These are phyloP conservation scores for Candida labiduridarum DNA, from an alignment of 1,139 yeast species.

Conservation along the genomic window DNA sequence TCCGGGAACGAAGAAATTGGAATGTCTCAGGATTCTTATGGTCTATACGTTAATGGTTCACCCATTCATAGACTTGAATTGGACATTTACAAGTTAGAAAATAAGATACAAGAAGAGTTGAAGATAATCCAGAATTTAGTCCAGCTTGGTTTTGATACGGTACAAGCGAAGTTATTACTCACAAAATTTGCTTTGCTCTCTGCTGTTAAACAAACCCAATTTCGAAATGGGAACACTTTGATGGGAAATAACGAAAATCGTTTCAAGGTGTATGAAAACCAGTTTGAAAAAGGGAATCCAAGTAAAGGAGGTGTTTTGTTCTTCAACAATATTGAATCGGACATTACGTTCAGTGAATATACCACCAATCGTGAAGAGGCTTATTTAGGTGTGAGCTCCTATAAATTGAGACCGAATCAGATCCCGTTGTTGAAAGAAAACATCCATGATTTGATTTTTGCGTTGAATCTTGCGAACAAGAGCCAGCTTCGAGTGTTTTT, in stretches of 20 bases:
- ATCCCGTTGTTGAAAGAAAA: slow-evolving; percentile 74
- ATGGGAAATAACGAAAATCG: slow-evolving; percentile 43
- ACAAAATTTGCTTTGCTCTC: slow-evolving; percentile 48
- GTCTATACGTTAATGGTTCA: slow-evolving; percentile 67
- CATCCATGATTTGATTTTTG: slow-evolving; percentile 74
- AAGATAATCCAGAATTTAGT: slow-evolving; percentile 28
- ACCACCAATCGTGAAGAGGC: slow-evolving; percentile 45
- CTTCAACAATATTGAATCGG: slow-evolving; percentile 76
- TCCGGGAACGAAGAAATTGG: slow-evolving; percentile 35
- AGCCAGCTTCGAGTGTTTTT: slow-evolving; percentile 50
- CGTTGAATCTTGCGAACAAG: slow-evolving; percentile 60
- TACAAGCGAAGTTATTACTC: slow-evolving; percentile 41
- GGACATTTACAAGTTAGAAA: slow-evolving; percentile 47
- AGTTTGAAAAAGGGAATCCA: slow-evolving; percentile 27
- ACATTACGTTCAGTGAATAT: slow-evolving; percentile 53
- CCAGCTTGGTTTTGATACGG: slow-evolving; percentile 36
- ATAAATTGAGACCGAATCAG: slow-evolving; percentile 50
- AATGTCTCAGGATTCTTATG: slow-evolving; percentile 42
- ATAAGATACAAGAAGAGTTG: slow-evolving; percentile 40
- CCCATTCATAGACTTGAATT: slow-evolving; percentile 44
- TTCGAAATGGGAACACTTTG: slow-evolving; percentile 35
- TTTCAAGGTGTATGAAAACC: slow-evolving; percentile 34
- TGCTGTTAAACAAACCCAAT: slow-evolving; percentile 38
- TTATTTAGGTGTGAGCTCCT: slow-evolving; percentile 31
- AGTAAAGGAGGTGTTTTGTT: slow-evolving; percentile 56